phyloP scores from a whole-genome alignment of 139 green algal species.

The Chlorokybus atmophyticus region DNA sequence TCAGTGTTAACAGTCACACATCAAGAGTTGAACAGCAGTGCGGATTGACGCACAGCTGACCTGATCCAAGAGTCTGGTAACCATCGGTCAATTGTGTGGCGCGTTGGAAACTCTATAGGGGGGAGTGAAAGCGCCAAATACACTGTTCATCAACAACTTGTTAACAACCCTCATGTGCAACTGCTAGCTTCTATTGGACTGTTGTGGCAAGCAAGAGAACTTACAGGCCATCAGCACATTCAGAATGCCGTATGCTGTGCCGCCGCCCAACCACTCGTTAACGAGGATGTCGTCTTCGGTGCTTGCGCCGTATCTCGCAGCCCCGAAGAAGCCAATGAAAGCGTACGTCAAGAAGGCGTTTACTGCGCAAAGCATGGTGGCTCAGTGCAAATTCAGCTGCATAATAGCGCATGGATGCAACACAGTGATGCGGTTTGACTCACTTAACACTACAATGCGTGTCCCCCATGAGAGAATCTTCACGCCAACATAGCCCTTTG shows the following conservation, averaged over 20 bases:
- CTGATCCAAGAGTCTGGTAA: too few species aligned
- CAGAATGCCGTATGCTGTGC: slow-evolving; percentile 3
- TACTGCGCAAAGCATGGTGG: too few species aligned
- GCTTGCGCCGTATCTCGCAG: slow-evolving; percentile 4
- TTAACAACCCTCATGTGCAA: too few species aligned
- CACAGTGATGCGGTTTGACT: background rate
- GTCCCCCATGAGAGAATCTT: slow-evolving; percentile 8
- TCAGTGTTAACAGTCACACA: background rate
- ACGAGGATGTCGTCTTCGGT: slow-evolving; percentile 16
- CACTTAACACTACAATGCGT: slow-evolving; percentile 7
- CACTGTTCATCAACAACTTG: too few species aligned
- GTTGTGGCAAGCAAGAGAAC: too few species aligned
- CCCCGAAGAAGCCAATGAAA: slow-evolving; percentile 11
- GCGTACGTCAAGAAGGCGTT: slow-evolving; percentile 1
- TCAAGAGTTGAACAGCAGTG: too few species aligned
- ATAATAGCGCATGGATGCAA: too few species aligned
- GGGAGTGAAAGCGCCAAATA: slow-evolving; percentile 2
- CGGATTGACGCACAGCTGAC: too few species aligned
- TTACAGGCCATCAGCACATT: slow-evolving; percentile 12
- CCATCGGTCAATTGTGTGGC: slow-evolving; percentile 7
- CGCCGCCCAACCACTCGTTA: slow-evolving; percentile 6
- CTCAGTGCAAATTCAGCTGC: too few species aligned
- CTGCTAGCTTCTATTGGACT: too few species aligned
- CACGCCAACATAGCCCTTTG: background rate
- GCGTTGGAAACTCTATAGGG: slow-evolving; percentile 10